A percentile compares a stretch with the other conserved stretches of the same genome.
phyloP scores from a whole-genome alignment of 2,329 filamentous ascomycete species.

The Aspergillus tubingensis region DNA sequence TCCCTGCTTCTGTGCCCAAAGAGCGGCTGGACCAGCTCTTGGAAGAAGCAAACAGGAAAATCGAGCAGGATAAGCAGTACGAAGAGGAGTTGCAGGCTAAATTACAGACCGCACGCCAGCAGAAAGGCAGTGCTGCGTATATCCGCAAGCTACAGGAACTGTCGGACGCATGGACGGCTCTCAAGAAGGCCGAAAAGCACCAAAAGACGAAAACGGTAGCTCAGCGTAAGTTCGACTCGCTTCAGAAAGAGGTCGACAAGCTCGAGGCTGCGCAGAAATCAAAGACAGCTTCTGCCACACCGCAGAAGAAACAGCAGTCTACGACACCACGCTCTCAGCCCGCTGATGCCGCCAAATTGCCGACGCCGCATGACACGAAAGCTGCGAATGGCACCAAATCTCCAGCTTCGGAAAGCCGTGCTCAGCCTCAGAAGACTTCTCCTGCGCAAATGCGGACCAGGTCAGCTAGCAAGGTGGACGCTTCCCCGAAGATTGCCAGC shows the following conservation, averaged over 20 bases:
- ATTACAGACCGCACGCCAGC: constrained; percentile 11
- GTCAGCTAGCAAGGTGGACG: background rate
- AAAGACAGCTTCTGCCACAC: background rate
- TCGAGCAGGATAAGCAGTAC: constrained; percentile 12
- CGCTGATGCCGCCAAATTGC: background rate
- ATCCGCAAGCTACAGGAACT: constrained; percentile 2
- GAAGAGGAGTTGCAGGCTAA: constrained; percentile 13
- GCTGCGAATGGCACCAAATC: background rate
- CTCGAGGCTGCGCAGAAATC: constrained; percentile 12
- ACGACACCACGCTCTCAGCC: background rate
- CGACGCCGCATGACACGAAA: background rate
- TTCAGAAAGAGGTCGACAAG: constrained; percentile 13
- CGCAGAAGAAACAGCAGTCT: background rate
- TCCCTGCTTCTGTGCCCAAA: constrained; percentile 15
- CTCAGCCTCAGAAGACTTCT: background rate
- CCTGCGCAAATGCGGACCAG: background rate
- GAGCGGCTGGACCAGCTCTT: constrained; percentile 13
- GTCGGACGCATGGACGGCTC: background rate
- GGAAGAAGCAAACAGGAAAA: constrained; percentile 18
- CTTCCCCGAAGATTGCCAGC: background rate
- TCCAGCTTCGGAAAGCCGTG: background rate
- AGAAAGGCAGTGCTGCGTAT: constrained; percentile 9
- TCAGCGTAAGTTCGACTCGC: background rate
- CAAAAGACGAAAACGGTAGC: background rate
- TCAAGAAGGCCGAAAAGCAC: background rate